phyloP scores from a whole-genome alignment of 176 grass and related monocot species.

The Eremochloa ophiuroides region DNA sequence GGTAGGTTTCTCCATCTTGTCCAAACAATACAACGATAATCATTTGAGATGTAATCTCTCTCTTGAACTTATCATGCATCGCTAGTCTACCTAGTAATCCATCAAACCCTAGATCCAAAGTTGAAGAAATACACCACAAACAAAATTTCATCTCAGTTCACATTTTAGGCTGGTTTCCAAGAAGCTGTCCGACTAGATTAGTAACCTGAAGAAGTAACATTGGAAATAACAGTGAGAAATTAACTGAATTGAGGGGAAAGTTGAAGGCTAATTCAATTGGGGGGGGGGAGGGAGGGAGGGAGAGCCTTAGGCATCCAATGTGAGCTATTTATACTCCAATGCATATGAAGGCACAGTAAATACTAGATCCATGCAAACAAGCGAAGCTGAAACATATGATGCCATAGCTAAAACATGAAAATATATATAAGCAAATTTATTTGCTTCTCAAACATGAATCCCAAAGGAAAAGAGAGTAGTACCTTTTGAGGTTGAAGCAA shows the following conservation, averaged over 20 bases:
- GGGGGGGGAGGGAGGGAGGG: too few species aligned
- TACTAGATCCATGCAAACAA: background rate
- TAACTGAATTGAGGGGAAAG: background rate
- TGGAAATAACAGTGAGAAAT: constrained; percentile 18
- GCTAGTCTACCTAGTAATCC: background rate
- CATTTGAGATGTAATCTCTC: background rate
- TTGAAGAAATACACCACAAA: background rate
- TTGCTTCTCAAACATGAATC: background rate
- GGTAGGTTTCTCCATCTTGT: background rate
- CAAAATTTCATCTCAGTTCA: constrained; percentile 20
- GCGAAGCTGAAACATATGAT: background rate
- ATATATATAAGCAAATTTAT: background rate
- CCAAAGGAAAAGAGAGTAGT: background rate
- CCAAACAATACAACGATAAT: background rate
- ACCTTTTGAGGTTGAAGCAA: background rate
- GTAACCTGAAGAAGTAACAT: constrained; percentile 43
- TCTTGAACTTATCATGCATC: background rate
- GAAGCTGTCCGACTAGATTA: constrained; percentile 62
- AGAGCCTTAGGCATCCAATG: background rate
- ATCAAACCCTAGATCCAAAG: background rate
- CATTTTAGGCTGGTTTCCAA: constrained; percentile 57
- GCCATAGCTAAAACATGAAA: background rate
- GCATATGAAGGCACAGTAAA: background rate
- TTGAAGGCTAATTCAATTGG: background rate
- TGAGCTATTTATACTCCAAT: background rate